Evolutionary conservation across 164 flowering plant genomes (phyloP), one percentile per base, ranked within the genome.

Genomic region (Aristolochia fimbriata): DNA sequence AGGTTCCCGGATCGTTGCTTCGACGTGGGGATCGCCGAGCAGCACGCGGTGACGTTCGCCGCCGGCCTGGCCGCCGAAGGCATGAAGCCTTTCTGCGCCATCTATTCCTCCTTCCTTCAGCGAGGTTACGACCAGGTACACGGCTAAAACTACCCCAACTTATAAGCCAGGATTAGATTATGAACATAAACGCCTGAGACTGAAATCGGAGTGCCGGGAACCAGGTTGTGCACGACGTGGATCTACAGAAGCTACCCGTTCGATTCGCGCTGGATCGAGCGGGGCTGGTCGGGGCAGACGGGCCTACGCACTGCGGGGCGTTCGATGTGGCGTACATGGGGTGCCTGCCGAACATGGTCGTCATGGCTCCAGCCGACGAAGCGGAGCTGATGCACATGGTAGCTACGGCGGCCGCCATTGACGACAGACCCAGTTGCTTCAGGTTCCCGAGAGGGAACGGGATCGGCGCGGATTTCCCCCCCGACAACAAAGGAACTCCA

Each of bases 21-120:
- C 47, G 96, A 92, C 58, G 98, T 87, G 21, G 98, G 96, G 46
- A 89, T 92, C 43, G 98, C 98, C 7, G 98, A 92, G 77, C 98
- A 92, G 65, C 98, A 92, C 67, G 98, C 96, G 1, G 90, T 89
- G 14, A 92, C 98, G 23, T 92, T 92, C 68, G 96, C 98, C 7
- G 98, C 98, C 21, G 98, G 96, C 55, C 73, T 92, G 62, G 98
- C 98, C 17, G 58, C 86, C 1, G 96, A 92, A 62, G 98, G 98
- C 41, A 80, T 92, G 68, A 92, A 92, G 76, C 98, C 98, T 51
- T 92, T 92, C 58, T 92, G 96, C 70, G 89, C 96, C 10, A 92
- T 92, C 61, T 92, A 92, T 71, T 92, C 98, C 2, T 71, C 98
- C 0, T 89, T 92, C 70, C 75, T 89, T 27, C 98, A 89, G 67